Percentiles rank a stretch among this genome's conserved stretches.
Evolutionary conservation across 2,329 filamentous ascomycete species (phyloP).

Genomic region (Talaromyces sp.): DNA sequence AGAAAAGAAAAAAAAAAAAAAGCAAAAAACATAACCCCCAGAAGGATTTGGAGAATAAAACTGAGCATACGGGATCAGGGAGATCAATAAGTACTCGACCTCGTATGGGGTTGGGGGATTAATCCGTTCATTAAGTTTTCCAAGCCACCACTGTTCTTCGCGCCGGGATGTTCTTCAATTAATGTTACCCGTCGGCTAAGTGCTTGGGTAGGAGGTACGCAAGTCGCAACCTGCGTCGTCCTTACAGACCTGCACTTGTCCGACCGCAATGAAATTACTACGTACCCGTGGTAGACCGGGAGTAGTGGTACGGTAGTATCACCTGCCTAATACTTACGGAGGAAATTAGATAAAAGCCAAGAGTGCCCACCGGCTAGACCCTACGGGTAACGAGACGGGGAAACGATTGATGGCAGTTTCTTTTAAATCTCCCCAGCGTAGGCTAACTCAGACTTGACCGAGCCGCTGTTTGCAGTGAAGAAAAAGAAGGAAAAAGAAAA

Average conservation of each 20-base stretch:
- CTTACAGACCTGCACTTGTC: background rate
- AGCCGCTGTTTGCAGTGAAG: background rate
- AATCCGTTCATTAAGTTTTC: background rate
- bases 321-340: background rate
- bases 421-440: background rate
- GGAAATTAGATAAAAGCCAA: conserved; percentile 6
- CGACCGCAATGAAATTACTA: background rate
- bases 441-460: background rate
- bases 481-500: background rate
- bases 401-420: background rate
- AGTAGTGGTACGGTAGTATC: background rate
- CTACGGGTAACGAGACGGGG: background rate
- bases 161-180: background rate
- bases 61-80: background rate
- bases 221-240: background rate
- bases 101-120: background rate
- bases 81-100: background rate
- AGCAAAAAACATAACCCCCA: too few relatives aligned
- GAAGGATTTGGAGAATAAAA: too few relatives aligned
- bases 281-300: too few relatives aligned
- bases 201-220: background rate
- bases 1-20: background rate
- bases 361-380: background rate
- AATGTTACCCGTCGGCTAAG: background rate
- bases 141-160: background rate